phyloP scores from a whole-genome alignment of 106 monocot genomes.

The Agapanthus africanus region DNA sequence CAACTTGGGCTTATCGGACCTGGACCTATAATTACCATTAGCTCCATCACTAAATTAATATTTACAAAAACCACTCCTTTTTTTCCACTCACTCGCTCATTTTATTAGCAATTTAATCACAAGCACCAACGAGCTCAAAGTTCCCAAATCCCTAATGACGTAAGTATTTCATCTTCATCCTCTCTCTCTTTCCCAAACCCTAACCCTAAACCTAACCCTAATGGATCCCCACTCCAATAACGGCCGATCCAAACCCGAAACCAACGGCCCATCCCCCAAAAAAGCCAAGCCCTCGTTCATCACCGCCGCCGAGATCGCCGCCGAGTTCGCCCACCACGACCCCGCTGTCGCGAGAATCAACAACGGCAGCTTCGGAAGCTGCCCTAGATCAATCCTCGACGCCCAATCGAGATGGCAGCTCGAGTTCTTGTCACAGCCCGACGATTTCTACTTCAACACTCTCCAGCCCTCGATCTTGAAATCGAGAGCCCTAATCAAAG shows the following conservation, averaged over 20 bases:
- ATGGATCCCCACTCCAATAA: constrained; percentile 16
- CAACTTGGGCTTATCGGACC: too few relatives aligned
- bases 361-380: constrained; percentile 71
- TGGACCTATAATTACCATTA: too few relatives aligned
- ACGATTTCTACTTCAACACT: constrained; percentile 39
- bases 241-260: neutral
- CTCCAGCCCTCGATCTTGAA: constrained; percentile 31
- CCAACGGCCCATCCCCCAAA: constrained; percentile 11
- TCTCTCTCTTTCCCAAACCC: neutral
- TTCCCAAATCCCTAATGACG: too few relatives aligned
- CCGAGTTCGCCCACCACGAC: constrained; percentile 68
- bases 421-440: constrained; percentile 48
- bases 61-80: too few relatives aligned
- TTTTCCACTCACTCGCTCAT: too few relatives aligned
- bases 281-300: constrained; percentile 19
- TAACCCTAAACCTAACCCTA: too few relatives aligned
- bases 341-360: constrained; percentile 48
- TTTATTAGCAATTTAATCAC: too few relatives aligned
- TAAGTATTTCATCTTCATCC: neutral
- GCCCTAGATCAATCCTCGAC: constrained; percentile 40
- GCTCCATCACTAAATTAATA: too few relatives aligned
- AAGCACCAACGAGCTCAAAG: too few relatives aligned
- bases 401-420: constrained; percentile 36
- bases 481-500: constrained; percentile 22
- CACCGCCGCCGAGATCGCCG: constrained; percentile 27